Evolutionary conservation across 768 basidiomycete species (phyloP).

Genomic region (Dacryopinax spathularia): DNA sequence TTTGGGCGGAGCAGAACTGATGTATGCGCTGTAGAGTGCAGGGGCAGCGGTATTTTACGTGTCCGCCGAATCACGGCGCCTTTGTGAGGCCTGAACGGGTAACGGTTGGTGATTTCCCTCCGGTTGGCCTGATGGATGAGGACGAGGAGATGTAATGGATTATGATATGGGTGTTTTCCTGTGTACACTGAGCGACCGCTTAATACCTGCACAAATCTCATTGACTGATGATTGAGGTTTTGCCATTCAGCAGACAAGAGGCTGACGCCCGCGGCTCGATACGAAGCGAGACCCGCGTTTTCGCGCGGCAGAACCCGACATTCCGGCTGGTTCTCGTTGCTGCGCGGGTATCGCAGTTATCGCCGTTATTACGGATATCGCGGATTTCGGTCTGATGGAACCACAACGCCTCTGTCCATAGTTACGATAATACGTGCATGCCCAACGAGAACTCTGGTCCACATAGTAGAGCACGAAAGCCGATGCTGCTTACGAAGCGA

Average conservation of each 20-base stretch:
- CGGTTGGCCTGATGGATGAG: slow-evolving; percentile 60
- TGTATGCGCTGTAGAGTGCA: slow-evolving; percentile 47
- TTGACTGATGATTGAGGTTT: no score
- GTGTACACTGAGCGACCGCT: not conserved
- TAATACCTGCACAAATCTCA: no score
- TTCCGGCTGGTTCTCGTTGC: not conserved
- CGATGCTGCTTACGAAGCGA: not conserved
- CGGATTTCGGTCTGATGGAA: no score
- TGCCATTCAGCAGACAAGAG: no score
- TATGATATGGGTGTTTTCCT: not conserved
- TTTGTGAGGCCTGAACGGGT: slow-evolving; percentile 80
- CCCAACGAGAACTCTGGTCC: no score
- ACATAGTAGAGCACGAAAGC: not conserved
- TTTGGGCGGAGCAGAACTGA: not conserved
- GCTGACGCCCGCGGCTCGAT: not conserved
- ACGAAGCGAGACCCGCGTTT: not conserved
- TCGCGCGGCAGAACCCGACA: not conserved
- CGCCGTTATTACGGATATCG: no score
- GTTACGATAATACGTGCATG: no score
- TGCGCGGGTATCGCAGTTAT: no score
- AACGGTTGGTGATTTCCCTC: slow-evolving; percentile 71
- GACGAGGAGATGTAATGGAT: slow-evolving; percentile 48
- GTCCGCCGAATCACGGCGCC: slow-evolving; percentile 59
- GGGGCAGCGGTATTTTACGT: slow-evolving; percentile 74
- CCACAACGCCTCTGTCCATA: no score